Conservation (phyloP, 805 yeast genomes). For the Kluyveromyces wickerhamii region DNA sequence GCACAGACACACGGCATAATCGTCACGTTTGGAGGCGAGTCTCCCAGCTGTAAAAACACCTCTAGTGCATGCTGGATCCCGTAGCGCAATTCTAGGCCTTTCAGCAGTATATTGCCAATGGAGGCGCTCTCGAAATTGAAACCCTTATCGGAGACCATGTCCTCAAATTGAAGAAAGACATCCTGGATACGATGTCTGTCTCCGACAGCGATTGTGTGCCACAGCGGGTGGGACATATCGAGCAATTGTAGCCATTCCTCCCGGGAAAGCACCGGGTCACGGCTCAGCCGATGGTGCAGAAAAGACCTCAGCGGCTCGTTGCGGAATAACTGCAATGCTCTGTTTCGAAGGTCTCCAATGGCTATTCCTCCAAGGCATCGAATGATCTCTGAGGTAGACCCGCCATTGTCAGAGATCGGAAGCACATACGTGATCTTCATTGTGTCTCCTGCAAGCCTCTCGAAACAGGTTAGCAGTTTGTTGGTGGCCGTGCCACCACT, state of each 20-base stretch:
- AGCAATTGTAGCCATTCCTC: slow-evolving; percentile 70
- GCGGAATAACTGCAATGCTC: slow-evolving; percentile 69
- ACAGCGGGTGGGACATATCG: slow-evolving; percentile 66
- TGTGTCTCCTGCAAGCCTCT: slow-evolving; percentile 30
- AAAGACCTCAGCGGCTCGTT: slow-evolving; percentile 34
- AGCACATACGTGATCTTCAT: slow-evolving; percentile 54
- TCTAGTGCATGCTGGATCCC: slow-evolving; percentile 44
- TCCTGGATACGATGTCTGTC: no score
- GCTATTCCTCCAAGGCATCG: slow-evolving; percentile 92
- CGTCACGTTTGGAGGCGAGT: slow-evolving; percentile 36
- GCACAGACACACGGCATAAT: slow-evolving; percentile 81
- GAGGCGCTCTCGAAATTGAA: slow-evolving; percentile 74
- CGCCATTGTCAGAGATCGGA: slow-evolving; percentile 91
- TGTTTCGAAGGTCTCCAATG: slow-evolving; percentile 81
- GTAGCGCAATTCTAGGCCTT: slow-evolving; percentile 1
- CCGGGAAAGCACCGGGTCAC: slow-evolving; percentile 41
- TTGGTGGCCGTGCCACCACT: slow-evolving; percentile 90
- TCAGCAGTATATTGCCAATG: slow-evolving; percentile 50
- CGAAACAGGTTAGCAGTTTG: slow-evolving; percentile 54
- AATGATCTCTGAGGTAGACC: slow-evolving; percentile 83
- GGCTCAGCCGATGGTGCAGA: slow-evolving; percentile 26
- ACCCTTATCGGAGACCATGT: slow-evolving; percentile 35
- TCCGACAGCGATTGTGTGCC: slow-evolving; percentile 42
- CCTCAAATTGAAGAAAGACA: background rate
- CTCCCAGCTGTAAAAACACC: slow-evolving; percentile 51